These are phyloP conservation scores for Colletotrichum lini DNA, from an alignment of 2,329 filamentous ascomycete genomes.

Conservation along the genomic window DNA sequence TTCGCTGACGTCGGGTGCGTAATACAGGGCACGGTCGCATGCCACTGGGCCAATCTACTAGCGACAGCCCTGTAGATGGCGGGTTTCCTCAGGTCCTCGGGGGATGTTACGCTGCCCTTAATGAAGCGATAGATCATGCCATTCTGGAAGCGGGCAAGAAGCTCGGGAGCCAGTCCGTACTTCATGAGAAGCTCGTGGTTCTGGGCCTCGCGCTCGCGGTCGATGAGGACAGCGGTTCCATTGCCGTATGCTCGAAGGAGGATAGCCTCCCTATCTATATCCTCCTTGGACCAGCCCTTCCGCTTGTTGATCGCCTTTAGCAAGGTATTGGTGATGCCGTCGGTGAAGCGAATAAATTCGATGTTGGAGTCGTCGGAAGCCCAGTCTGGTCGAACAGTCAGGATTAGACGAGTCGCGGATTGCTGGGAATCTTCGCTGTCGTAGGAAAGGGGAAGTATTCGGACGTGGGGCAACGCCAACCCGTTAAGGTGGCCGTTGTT, in stretches of 20 bases:
- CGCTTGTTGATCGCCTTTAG: constrained; percentile 82
- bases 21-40: constrained; percentile 78
- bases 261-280: constrained; percentile 87
- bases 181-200: constrained; percentile 90
- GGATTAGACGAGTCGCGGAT: constrained; percentile 84
- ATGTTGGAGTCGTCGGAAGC: constrained; percentile 79
- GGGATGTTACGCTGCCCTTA: constrained; percentile 82
- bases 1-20: constrained; percentile 51
- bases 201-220: constrained; percentile 86
- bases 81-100: constrained; percentile 83
- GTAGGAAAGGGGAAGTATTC: constrained; percentile 83
- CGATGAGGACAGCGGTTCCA: constrained; percentile 94
- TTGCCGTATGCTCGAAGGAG: constrained; percentile 94
- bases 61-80: constrained; percentile 88
- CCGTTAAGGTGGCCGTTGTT: constrained; percentile 52
- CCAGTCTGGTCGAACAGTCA: constrained; percentile 89
- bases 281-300: constrained; percentile 78
- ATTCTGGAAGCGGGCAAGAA: constrained; percentile 94
- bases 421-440: constrained; percentile 81
- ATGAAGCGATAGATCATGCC: constrained; percentile 96
- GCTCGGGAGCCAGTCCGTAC: constrained; percentile 84
- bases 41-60: constrained; percentile 90
- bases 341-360: constrained; percentile 92
- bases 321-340: constrained; percentile 97
- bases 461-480: constrained; percentile 61